Percentiles rank a stretch among this genome's conserved stretches.
These are phyloP conservation scores for Crassisporium funariophilum DNA, from an alignment of 768 basidiomycete species.

Conservation along the genomic window DNA sequence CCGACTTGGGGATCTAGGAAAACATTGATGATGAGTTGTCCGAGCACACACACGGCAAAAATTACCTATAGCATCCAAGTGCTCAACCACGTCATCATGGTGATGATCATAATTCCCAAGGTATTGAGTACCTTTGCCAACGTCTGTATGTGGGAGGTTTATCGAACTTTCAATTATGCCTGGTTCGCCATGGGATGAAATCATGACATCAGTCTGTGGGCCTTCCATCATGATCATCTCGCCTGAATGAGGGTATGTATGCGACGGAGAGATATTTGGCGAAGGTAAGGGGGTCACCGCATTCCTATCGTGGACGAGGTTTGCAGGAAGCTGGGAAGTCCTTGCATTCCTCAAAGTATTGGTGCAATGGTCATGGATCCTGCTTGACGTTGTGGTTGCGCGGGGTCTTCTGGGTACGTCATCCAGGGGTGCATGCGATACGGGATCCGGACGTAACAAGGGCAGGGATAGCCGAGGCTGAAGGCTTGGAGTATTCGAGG, in stretches of 20 bases:
- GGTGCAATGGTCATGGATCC: constrained; percentile 37
- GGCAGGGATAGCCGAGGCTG: constrained; percentile 17
- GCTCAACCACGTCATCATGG: constrained; percentile 80
- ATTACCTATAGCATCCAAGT: constrained; percentile 79
- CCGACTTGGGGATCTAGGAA: constrained; percentile 69
- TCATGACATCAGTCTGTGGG: constrained; percentile 40
- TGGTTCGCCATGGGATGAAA: constrained; percentile 37
- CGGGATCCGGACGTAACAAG: constrained; percentile 11
- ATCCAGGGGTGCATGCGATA: neutral
- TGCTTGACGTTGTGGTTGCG: constrained; percentile 34
- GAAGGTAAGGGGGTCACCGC: neutral
- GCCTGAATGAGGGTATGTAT: neutral
- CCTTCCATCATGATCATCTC: constrained; percentile 39
- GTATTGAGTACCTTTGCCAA: constrained; percentile 13
- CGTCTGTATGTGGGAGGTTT: constrained; percentile 33
- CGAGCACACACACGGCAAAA: constrained; percentile 10
- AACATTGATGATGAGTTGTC: constrained; percentile 2
- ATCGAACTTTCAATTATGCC: constrained; percentile 49
- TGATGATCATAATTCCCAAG: constrained; percentile 41
- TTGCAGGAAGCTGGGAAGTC: constrained; percentile 8
- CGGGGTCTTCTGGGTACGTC: constrained; percentile 23
- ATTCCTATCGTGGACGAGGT: neutral
- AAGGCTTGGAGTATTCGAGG: constrained; percentile 7
- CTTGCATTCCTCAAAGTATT: constrained; percentile 16
- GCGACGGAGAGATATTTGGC: constrained; percentile 2